Evolutionary conservation across 2,329 filamentous ascomycete genomes (phyloP).

Genomic region (Aspergillus sp.): DNA sequence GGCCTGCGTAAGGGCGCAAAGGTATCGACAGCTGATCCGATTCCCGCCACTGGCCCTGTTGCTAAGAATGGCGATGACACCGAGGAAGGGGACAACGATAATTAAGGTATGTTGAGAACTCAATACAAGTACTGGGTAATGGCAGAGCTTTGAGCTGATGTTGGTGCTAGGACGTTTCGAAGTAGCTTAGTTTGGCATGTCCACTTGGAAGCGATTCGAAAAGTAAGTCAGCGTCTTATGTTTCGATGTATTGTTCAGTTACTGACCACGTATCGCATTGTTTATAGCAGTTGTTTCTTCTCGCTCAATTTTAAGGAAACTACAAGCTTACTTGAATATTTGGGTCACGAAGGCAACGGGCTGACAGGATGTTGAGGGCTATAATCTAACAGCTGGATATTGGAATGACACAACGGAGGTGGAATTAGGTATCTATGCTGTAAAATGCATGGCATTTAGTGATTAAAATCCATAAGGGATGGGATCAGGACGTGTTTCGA

Average conservation of each 20-base stretch:
- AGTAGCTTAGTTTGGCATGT: no score
- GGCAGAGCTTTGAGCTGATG: no score
- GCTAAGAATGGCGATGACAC: not conserved
- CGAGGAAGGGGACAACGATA: not conserved
- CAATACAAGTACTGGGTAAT: not conserved
- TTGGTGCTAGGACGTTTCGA: not conserved
- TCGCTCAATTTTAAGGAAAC: not conserved
- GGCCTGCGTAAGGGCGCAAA: constrained; percentile 19
- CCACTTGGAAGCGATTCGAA: no score
- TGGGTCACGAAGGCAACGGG: not conserved
- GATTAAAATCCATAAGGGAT: not conserved
- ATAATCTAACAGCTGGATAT: not conserved
- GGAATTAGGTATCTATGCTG: not conserved
- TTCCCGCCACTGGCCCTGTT: constrained; percentile 15
- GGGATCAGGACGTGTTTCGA: not conserved
- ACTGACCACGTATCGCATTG: not conserved
- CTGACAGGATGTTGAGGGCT: not conserved
- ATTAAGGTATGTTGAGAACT: not conserved
- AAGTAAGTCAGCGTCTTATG: no score
- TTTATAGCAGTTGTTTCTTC: not conserved
- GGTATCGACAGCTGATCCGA: constrained; percentile 14
- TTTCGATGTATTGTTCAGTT: not conserved
- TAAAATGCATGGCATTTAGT: no score
- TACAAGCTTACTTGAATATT: not conserved
- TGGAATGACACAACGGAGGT: not conserved